phyloP scores from a whole-genome alignment of 208 protist species.

The Crithidia expoeki region DNA sequence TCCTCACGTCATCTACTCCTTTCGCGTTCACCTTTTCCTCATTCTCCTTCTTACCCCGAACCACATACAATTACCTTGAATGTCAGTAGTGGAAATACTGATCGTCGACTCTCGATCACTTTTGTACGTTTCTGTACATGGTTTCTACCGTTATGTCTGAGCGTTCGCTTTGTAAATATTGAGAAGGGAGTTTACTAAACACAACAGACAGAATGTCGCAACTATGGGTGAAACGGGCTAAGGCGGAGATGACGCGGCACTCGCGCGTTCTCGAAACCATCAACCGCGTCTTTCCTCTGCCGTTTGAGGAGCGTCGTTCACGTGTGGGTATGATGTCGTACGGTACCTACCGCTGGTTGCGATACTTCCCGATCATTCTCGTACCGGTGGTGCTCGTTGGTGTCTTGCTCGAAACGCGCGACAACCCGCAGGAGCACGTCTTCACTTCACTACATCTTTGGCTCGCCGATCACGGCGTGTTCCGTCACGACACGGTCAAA shows the following conservation, averaged over 20 bases:
- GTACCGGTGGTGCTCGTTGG: conserved; percentile 68
- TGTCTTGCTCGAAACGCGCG: conserved; percentile 75
- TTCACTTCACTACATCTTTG: conserved; percentile 87
- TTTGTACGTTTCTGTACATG: neutral
- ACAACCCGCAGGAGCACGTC: conserved; percentile 87
- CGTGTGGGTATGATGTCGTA: conserved; percentile 88
- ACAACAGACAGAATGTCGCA: conserved; percentile 62
- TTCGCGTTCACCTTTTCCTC: neutral
- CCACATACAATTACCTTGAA: no score
- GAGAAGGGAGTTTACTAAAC: neutral
- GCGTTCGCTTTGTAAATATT: no score
- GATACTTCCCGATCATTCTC: conserved; percentile 78
- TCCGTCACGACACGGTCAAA: conserved; percentile 88
- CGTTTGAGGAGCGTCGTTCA: conserved; percentile 85
- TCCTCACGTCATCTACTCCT: neutral
- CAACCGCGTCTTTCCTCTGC: conserved; percentile 85
- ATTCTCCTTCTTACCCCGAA: neutral
- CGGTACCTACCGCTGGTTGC: conserved; percentile 82
- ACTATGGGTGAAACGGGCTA: conserved; percentile 88
- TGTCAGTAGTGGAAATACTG: neutral
- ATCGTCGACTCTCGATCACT: neutral
- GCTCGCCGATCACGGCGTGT: conserved; percentile 88
- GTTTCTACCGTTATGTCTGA: no score
- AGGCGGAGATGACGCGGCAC: conserved; percentile 85
- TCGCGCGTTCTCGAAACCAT: conserved; percentile 82